Conservation (phyloP, 2,329 filamentous ascomycete genomes). For the Eutypella sp. region DNA sequence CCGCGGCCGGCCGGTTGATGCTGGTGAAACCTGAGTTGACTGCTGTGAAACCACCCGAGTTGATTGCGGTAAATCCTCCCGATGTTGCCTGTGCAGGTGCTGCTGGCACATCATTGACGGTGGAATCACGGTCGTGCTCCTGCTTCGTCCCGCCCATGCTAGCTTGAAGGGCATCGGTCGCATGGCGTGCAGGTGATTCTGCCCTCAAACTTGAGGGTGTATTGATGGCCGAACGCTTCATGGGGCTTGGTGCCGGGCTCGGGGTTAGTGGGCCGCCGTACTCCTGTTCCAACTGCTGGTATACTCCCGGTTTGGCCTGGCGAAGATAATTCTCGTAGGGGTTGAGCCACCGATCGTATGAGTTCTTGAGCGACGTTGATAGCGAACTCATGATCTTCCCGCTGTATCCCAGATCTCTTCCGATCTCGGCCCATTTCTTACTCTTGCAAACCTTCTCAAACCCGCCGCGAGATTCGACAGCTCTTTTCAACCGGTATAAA, state of each 20-base stretch:
- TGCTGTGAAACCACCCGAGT: conserved; percentile 63
- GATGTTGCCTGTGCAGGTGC: conserved; percentile 35
- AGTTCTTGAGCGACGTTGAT: conserved; percentile 96
- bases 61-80: conserved; percentile 57
- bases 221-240: conserved; percentile 59
- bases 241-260: conserved; percentile 61
- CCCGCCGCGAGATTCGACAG: conserved; percentile 87
- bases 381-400: conserved; percentile 99
- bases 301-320: conserved; percentile 89
- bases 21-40: conserved; percentile 68
- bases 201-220: conserved; percentile 54
- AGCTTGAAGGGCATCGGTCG: conserved; percentile 48
- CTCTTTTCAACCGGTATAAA: conserved; percentile 92
- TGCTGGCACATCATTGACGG: conserved; percentile 41
- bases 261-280: conserved; percentile 90
- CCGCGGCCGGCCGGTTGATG: conserved; percentile 50
- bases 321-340: conserved; percentile 94
- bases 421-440: conserved; percentile 99
- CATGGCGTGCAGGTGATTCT: conserved; percentile 62
- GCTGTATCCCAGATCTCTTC: conserved; percentile 91
- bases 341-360: conserved; percentile 93
- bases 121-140: conserved; percentile 43
- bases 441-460: conserved; percentile 96
- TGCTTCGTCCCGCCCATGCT: conserved; percentile 41
- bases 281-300: conserved; percentile 88